These are phyloP conservation scores for Cystobasidium slooffiae DNA, from an alignment of 1,284 basidiomycete species.

Conservation along the genomic window DNA sequence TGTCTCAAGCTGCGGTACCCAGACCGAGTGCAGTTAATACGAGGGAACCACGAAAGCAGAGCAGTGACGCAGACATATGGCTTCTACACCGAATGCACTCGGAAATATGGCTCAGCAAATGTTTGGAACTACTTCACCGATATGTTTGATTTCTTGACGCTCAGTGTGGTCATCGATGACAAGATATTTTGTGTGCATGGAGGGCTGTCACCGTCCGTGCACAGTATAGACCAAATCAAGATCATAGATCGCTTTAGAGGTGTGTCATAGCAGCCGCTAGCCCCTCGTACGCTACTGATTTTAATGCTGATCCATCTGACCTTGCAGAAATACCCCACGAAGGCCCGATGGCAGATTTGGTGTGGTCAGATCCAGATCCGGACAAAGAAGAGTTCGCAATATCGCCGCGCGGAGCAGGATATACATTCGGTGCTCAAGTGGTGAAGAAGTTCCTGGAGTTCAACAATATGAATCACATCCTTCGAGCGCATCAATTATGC, in stretches of 20 bases:
- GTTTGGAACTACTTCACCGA: constrained; percentile 99
- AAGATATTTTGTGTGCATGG: constrained; percentile 99
- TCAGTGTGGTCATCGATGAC: constrained; percentile 98
- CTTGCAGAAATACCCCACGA: constrained; percentile 93
- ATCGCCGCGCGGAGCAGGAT: constrained; percentile 95
- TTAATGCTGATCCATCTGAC: constrained; percentile 20
- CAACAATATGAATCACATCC: constrained; percentile 95
- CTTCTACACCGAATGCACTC: constrained; percentile 97
- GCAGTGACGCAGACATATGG: constrained; percentile 99
- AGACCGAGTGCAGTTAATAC: constrained; percentile 92
- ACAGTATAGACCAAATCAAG: constrained; percentile 99
- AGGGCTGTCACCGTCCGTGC: constrained; percentile 94
- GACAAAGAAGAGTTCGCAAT: constrained; percentile 99
- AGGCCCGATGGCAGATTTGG: constrained; percentile 99
- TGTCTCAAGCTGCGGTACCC: constrained; percentile 97
- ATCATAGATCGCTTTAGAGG: constrained; percentile 97
- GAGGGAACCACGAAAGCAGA: constrained; percentile 97
- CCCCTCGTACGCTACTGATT: too few species aligned
- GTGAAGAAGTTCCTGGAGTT: constrained; percentile 96
- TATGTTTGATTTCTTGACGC: constrained; percentile 99
- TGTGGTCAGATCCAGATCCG: constrained; percentile 99
- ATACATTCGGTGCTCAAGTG: constrained; percentile 97
- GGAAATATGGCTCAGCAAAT: constrained; percentile 94
- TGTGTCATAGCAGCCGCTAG: constrained; percentile 54
- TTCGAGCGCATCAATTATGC: constrained; percentile 97